phyloP scores from a whole-genome alignment of 176 grass and related monocot genomes.

The barley (Hordeum vulgare) region DNA sequence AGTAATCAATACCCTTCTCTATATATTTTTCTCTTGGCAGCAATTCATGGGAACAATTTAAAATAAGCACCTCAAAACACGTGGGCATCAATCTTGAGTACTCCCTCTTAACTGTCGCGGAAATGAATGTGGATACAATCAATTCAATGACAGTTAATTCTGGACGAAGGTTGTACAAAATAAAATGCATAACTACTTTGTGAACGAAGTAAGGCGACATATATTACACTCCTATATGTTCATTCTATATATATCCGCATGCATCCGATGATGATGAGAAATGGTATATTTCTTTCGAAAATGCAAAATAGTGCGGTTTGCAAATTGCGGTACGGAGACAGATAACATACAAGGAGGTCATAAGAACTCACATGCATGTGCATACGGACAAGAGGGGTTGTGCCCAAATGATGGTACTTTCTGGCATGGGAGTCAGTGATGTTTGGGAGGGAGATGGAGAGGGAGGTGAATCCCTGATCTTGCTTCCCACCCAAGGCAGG shows the following conservation, averaged over 20 bases:
- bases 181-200: not conserved
- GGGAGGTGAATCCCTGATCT: conserved; percentile 47
- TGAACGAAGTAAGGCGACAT: not conserved
- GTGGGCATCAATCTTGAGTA: not conserved
- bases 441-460: conserved; percentile 32
- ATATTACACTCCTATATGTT: not conserved
- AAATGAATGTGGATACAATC: too few species aligned
- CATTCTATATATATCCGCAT: conserved; percentile 27
- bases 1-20: too few species aligned
- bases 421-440: conserved; percentile 59
- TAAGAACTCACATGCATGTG: conserved; percentile 93
- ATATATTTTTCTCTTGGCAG: too few species aligned
- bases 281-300: conserved; percentile 31
- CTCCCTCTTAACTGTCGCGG: too few species aligned
- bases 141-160: too few species aligned
- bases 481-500: conserved; percentile 96
- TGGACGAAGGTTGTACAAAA: not conserved
- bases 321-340: conserved; percentile 45
- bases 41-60: too few species aligned
- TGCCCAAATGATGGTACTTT: conserved; percentile 95
- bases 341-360: not conserved
- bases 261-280: conserved; percentile 57
- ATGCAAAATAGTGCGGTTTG: conserved; percentile 43
- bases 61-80: too few species aligned
- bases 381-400: conserved; percentile 30